Percentiles rank a stretch among this genome's conserved stretches.
These are phyloP conservation scores for Leccinum imitatum DNA, from an alignment of 768 basidiomycete genomes.

Conservation along the genomic window DNA sequence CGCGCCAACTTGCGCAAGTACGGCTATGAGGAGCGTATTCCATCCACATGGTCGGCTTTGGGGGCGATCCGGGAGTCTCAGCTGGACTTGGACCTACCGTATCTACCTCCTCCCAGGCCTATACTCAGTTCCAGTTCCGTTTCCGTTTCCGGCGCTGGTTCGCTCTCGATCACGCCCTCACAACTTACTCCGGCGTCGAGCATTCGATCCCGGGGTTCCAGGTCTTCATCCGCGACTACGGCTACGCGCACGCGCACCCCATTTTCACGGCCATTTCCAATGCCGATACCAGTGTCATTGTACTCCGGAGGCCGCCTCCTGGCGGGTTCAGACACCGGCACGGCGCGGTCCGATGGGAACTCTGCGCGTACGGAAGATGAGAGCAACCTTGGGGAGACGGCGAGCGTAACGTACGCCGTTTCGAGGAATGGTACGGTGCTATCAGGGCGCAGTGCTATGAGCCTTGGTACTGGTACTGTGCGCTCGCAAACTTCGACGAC, in stretches of 20 bases:
- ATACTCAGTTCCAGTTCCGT: background rate
- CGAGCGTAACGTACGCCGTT: background rate
- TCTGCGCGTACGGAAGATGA: background rate
- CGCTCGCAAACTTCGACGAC: slow-evolving; percentile 6
- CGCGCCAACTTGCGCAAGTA: slow-evolving; percentile 28
- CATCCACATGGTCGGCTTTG: slow-evolving; percentile 27
- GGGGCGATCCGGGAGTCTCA: slow-evolving; percentile 15
- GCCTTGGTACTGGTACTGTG: background rate
- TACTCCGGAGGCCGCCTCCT: background rate
- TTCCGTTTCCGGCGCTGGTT: background rate
- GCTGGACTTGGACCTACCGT: slow-evolving; percentile 10
- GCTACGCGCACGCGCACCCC: background rate
- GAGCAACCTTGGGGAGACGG: background rate
- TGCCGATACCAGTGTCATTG: background rate
- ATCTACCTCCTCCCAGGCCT: slow-evolving; percentile 5
- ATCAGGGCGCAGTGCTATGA: slow-evolving; percentile 4
- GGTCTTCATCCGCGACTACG: slow-evolving; percentile 1
- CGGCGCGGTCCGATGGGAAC: background rate
- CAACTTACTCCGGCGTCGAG: slow-evolving; percentile 6
- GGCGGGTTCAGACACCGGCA: background rate
- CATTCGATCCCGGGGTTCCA: slow-evolving; percentile 4
- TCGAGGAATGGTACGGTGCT: slow-evolving; percentile 15
- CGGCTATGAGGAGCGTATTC: slow-evolving; percentile 19
- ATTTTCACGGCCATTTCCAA: background rate
- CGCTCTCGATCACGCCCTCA: slow-evolving; percentile 8